Evolutionary conservation across 2,329 filamentous ascomycete genomes (phyloP), one percentile per base, ranked within the genome.

Genomic region (Bipolaris oryzae): DNA sequence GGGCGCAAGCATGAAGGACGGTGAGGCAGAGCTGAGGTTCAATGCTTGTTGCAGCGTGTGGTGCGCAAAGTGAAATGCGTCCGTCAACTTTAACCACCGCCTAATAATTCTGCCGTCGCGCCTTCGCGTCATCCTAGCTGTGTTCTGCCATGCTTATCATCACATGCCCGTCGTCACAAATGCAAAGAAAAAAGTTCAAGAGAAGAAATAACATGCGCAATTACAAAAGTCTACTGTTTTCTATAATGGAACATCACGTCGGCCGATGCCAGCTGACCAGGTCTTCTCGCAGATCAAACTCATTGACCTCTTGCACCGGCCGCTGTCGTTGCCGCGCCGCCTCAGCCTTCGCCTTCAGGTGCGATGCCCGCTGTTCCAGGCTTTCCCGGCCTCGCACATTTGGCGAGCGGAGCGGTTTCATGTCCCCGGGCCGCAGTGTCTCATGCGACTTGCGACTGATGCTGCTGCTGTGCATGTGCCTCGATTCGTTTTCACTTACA

Each of bases 221-320:
- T 31, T 31, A 31, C 10, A 31, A 31, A 5, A 31, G 28, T 31
- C 10, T 35, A 45, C n/a, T 16, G 9, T 15, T 35, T 13, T 53
- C 18, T 41, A 25, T 6, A 16, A 15, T 28, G 31, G 21, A 21
- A 28, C 18, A 21, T 55, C 53, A 67, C 15, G 62, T 60, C 18
- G 66, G 63, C 18, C 80, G 68, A 33, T 65, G 71, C 80, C 81
- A 82, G 53, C 79, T 81, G 45, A 77, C 72, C 60, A 82, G 53
- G 62, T 82, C 79, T 35, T 81, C 78, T 44, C 80, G 70, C 41
- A 81, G 63, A 43, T 81, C 79, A 54, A 81, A 77, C 65, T 83
- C 81, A 46, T 82, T 78, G 31, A 82, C 71, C 62, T 82, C 80
- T 31, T 78, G 74, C 13, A 71, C 66, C 18, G 69, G 68, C 53